phyloP scores from a whole-genome alignment of 2,329 filamentous ascomycete species.

The Alternaria viburni region DNA sequence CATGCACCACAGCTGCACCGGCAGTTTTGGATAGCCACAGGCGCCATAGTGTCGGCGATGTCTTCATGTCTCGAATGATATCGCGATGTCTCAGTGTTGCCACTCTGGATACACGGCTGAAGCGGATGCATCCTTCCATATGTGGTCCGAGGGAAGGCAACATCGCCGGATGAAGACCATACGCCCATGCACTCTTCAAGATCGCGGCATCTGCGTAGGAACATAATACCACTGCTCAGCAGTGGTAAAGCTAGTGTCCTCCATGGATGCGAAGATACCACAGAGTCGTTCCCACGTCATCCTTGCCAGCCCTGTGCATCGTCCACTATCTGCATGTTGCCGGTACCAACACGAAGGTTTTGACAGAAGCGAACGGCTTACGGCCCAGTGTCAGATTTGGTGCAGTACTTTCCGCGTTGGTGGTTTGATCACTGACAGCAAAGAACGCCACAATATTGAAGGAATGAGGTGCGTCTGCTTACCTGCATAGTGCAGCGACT shows the following conservation, averaged over 20 bases:
- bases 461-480: slow-evolving; percentile 11
- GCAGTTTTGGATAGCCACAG: slow-evolving; percentile 2
- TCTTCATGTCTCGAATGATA: neutral
- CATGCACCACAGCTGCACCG: slow-evolving; percentile 12
- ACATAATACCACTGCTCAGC: neutral
- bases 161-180: neutral
- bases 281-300: neutral
- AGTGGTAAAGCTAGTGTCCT: neutral
- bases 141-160: neutral
- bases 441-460: slow-evolving; percentile 37
- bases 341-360: neutral
- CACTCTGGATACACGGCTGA: neutral
- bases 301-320: neutral
- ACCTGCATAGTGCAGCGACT: slow-evolving; percentile 20
- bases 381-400: slow-evolving; percentile 10
- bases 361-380: slow-evolving; percentile 17
- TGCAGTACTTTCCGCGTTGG: slow-evolving; percentile 2
- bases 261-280: neutral
- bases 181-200: neutral
- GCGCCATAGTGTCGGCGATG: neutral
- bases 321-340: neutral
- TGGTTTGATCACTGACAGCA: slow-evolving; percentile 12
- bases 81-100: neutral
- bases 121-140: neutral
- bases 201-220: neutral